Evolutionary conservation across 148 eudicot genomes (phyloP).

Genomic region (Oxyria digyna): DNA sequence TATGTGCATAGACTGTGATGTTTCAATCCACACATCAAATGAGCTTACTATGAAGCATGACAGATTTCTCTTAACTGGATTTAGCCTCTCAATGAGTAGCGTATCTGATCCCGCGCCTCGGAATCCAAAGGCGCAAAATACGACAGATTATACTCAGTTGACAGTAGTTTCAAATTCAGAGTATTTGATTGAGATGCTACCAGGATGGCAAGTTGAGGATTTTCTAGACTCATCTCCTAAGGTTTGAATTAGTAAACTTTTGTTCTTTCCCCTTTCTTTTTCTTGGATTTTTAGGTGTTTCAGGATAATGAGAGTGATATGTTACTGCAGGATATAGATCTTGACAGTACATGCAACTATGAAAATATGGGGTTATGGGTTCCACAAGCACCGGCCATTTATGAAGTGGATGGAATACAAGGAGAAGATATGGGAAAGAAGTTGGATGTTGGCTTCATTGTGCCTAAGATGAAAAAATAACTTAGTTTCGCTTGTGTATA

Average conservation of each 20-base stretch:
- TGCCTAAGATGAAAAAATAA: background rate
- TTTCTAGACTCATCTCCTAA: conserved; percentile 33
- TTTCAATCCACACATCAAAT: conserved; percentile 55
- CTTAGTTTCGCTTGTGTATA: too few species aligned
- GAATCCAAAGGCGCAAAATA: conserved; percentile 8
- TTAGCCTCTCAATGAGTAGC: conserved; percentile 22
- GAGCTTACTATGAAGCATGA: conserved; percentile 54
- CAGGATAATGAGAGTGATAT: conserved; percentile 21
- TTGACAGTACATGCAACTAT: conserved; percentile 16
- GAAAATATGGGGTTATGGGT: conserved; percentile 41
- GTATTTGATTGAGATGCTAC: conserved; percentile 60
- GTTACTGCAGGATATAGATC: conserved; percentile 32
- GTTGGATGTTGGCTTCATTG: background rate
- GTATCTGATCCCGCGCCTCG: too few species aligned
- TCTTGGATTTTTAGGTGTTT: too few species aligned
- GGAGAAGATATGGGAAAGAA: conserved; percentile 10
- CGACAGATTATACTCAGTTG: too few species aligned
- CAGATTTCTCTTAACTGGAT: conserved; percentile 61
- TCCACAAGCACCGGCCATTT: conserved; percentile 47
- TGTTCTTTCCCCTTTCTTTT: background rate
- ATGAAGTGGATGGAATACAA: conserved; percentile 15
- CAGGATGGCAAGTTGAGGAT: conserved; percentile 86
- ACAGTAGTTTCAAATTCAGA: conserved; percentile 59
- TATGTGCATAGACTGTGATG: conserved; percentile 63
- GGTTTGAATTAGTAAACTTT: conserved; percentile 19